A percentile compares a stretch with the other conserved stretches of the same genome.
Conservation (phyloP, 495 filamentous ascomycete species). For the Copromyces sp. region DNA sequence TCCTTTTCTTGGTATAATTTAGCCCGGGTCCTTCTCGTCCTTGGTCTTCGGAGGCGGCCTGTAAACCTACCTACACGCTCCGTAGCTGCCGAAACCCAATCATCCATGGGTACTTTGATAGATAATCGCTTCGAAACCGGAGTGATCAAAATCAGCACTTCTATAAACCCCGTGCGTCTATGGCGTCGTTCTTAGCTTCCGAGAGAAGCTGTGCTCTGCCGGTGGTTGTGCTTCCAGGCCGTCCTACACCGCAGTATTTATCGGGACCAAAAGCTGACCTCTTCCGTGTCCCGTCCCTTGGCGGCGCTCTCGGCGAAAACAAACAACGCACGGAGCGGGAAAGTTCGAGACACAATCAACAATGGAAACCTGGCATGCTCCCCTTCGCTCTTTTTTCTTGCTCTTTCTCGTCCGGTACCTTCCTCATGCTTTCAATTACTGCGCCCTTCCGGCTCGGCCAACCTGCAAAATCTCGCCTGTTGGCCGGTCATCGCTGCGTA, state of each 20-base stretch:
- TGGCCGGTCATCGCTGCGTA: constrained; percentile 70
- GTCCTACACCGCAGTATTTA: not conserved
- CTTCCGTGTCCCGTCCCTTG: constrained; percentile 5
- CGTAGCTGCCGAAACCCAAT: not conserved
- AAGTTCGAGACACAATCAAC: not conserved
- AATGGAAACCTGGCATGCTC: not conserved
- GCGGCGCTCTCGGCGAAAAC: constrained; percentile 1
- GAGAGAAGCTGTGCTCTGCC: not conserved
- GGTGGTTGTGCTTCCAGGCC: not conserved
- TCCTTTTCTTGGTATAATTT: not conserved
- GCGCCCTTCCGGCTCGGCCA: constrained; percentile 63
- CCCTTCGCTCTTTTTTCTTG: not conserved
- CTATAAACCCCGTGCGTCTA: not conserved
- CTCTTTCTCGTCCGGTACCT: constrained; percentile 1
- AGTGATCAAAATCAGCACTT: not conserved
- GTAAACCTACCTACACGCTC: not conserved
- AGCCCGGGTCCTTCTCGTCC: not conserved
- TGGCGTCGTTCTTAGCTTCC: not conserved
- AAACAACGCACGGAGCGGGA: not conserved
- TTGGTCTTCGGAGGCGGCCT: not conserved
- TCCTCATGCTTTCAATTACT: constrained; percentile 11
- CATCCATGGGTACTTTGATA: not conserved
- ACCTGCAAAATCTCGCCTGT: constrained; percentile 76
- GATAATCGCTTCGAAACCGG: not conserved
- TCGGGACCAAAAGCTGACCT: constrained; percentile 1